Percentiles rank a stretch among this genome's conserved stretches.
Evolutionary conservation across 1,139 yeast species (phyloP).

Genomic region (Lodderomyces parapsilosis): DNA sequence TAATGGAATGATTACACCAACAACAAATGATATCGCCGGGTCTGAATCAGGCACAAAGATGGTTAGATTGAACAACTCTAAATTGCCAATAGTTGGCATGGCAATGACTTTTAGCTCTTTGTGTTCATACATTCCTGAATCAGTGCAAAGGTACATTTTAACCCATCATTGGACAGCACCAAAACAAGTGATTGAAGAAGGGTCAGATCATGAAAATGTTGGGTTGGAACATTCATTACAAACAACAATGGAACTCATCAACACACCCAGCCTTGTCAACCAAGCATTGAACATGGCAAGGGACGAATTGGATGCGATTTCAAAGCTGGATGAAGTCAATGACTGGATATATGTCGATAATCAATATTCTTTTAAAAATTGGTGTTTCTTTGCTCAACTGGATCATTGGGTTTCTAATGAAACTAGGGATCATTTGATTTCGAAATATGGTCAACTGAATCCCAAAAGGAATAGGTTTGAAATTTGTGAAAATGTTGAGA

Average conservation of each 20-base stretch:
- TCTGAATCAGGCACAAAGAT: conserved; percentile 51
- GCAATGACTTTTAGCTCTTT: conserved; percentile 20
- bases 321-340: conserved; percentile 40
- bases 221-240: conserved; percentile 38
- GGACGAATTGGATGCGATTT: conserved; percentile 55
- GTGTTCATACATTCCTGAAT: conserved; percentile 21
- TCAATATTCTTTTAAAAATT: conserved; percentile 25
- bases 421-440: conserved; percentile 42
- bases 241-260: conserved; percentile 44
- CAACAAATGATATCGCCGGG: conserved; percentile 53
- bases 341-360: conserved; percentile 46
- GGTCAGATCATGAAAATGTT: conserved; percentile 4
- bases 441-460: conserved; percentile 23
- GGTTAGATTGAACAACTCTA: conserved; percentile 23
- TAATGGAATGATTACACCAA: conserved; percentile 65
- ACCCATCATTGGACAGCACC: conserved; percentile 6
- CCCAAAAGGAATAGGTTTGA: conserved; percentile 20
- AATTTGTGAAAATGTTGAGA: conserved; percentile 25
- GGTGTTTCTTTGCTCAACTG: conserved; percentile 55
- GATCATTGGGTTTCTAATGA: conserved; percentile 64
- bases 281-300: conserved; percentile 57
- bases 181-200: conserved; percentile 5
- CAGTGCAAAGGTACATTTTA: conserved; percentile 6
- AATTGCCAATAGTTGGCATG: conserved; percentile 33
- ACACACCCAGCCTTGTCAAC: conserved; percentile 39